phyloP scores from a whole-genome alignment of 2,329 filamentous ascomycete genomes.

The Cordyceps cateniannulata region DNA sequence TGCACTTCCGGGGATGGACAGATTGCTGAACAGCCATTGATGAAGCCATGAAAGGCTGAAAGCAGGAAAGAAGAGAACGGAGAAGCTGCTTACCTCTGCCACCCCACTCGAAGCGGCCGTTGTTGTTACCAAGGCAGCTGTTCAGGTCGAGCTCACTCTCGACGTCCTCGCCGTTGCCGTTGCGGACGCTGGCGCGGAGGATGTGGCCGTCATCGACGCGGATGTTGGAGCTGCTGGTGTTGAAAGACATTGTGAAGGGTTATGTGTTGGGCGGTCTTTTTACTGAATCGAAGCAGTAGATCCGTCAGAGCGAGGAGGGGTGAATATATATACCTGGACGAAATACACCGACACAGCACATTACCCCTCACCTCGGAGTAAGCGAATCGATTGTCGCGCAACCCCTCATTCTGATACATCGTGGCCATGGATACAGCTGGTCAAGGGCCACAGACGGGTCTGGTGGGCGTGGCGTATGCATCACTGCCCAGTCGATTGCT shows the following conservation, averaged over 20 bases:
- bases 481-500: background rate
- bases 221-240: conserved; percentile 38
- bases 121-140: conserved; percentile 42
- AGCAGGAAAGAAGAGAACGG: too few relatives aligned
- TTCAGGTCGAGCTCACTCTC: conserved; percentile 41
- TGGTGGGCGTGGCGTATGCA: conserved; percentile 3
- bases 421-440: background rate
- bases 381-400: background rate
- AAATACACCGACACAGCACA: background rate
- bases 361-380: conserved; percentile 3
- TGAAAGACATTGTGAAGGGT: conserved; percentile 32
- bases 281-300: too few relatives aligned
- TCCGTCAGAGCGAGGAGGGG: background rate
- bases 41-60: too few relatives aligned
- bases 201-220: conserved; percentile 43
- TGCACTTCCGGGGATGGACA: too few relatives aligned
- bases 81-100: conserved; percentile 22
- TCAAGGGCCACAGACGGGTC: conserved; percentile 2
- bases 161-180: conserved; percentile 34
- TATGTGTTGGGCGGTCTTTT: background rate
- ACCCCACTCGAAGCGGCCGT: conserved; percentile 43
- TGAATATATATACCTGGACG: background rate
- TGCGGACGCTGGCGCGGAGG: conserved; percentile 32
- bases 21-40: too few relatives aligned
- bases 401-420: background rate